Evolutionary conservation across 306 rosid species (phyloP).

Genomic region (Cucurbita argyrosperma): DNA sequence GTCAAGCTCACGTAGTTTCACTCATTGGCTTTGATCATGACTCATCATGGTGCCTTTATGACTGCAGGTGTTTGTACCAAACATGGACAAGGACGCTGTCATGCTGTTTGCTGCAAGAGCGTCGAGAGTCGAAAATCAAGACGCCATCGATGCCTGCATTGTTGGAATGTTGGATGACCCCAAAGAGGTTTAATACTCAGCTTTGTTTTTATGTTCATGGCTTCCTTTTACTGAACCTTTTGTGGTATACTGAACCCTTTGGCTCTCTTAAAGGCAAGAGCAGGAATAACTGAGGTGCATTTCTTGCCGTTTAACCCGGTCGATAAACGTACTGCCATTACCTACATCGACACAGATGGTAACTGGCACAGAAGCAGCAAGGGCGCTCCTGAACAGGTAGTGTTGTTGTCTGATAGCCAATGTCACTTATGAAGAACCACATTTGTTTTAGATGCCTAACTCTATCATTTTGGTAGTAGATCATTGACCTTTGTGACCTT

Average conservation of each 20-base stretch:
- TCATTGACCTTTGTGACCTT: constrained; percentile 62
- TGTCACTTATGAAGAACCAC: neutral
- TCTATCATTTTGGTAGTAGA: constrained; percentile 19
- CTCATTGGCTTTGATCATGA: neutral
- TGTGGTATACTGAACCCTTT: neutral
- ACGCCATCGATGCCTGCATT: constrained; percentile 80
- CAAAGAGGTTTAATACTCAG: constrained; percentile 42
- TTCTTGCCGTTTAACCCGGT: constrained; percentile 91
- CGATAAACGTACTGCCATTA: constrained; percentile 76
- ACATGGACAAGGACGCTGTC: constrained; percentile 38
- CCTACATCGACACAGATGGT: constrained; percentile 49
- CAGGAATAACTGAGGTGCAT: constrained; percentile 74
- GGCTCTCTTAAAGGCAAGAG: constrained; percentile 36
- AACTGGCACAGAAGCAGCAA: constrained; percentile 75
- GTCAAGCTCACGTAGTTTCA: constrained; percentile 8
- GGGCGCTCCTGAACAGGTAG: constrained; percentile 95
- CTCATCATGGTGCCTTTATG: constrained; percentile 4
- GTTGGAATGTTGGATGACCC: constrained; percentile 78
- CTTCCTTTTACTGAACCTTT: neutral
- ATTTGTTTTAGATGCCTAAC: constrained; percentile 3
- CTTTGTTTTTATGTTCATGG: neutral
- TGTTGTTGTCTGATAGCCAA: neutral
- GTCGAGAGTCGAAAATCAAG: constrained; percentile 75
- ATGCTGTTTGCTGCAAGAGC: constrained; percentile 66
- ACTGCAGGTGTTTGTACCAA: constrained; percentile 36